phyloP scores from a whole-genome alignment of 495 filamentous ascomycete genomes.

The Penicillium paradoxum region DNA sequence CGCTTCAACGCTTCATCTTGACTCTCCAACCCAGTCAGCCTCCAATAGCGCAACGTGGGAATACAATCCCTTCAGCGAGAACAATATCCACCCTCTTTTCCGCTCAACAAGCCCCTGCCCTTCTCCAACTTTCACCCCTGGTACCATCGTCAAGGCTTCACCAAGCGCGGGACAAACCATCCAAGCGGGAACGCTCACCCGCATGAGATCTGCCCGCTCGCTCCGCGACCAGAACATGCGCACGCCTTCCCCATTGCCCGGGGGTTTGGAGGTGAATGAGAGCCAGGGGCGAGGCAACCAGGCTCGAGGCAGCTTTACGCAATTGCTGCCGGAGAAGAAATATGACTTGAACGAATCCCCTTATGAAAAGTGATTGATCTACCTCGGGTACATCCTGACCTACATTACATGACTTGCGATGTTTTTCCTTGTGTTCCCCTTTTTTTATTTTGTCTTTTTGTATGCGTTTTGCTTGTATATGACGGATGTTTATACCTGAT shows the following conservation, averaged over 20 bases:
- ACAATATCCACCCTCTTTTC: constrained; percentile 83
- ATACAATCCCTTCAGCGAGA: constrained; percentile 44
- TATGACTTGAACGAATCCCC: constrained; percentile 31
- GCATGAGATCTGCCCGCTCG: constrained; percentile 64
- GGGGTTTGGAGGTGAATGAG: not conserved
- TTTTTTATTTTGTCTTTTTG: not conserved
- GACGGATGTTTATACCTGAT: not conserved
- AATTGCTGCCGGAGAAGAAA: constrained; percentile 27
- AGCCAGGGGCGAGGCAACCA: constrained; percentile 5
- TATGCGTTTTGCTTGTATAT: not conserved
- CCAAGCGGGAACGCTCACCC: constrained; percentile 52
- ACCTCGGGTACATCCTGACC: not conserved
- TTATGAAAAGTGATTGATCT: constrained; percentile 18
- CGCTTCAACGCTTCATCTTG: constrained; percentile 18
- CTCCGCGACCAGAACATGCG: constrained; percentile 32
- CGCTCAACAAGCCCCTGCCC: constrained; percentile 67
- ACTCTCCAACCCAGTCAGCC: constrained; percentile 9
- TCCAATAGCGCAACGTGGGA: constrained; percentile 12
- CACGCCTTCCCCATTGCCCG: constrained; percentile 24
- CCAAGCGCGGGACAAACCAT: constrained; percentile 66
- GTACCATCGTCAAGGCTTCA: constrained; percentile 66
- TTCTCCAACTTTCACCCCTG: constrained; percentile 60
- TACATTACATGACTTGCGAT: constrained; percentile 1
- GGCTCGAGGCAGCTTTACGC: constrained; percentile 15
- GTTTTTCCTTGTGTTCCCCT: not conserved